Conservation (phyloP, 2,329 filamentous ascomycete genomes). For the Tympanopsis confertula region DNA sequence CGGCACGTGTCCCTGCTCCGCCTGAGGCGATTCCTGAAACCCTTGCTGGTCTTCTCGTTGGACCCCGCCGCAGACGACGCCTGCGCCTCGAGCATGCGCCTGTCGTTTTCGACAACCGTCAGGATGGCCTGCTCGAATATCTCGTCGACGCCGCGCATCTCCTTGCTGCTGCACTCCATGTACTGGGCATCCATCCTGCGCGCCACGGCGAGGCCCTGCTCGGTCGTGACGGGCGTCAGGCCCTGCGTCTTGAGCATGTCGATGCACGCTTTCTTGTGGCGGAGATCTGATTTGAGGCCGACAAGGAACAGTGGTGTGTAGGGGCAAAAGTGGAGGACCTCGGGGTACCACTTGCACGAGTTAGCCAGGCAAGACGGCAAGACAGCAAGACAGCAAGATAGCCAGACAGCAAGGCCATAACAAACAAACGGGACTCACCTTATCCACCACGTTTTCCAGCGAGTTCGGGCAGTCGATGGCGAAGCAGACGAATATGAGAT, state of each 20-base stretch:
- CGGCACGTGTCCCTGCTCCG: conserved; percentile 14
- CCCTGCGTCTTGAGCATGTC: conserved; percentile 98
- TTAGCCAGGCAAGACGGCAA: conserved; percentile 1
- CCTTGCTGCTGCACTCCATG: conserved; percentile 97
- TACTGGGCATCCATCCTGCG: conserved; percentile 90
- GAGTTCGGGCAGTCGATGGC: conserved; percentile 98
- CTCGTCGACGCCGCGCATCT: conserved; percentile 89
- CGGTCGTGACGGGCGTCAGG: conserved; percentile 81
- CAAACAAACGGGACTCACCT: conserved; percentile 45
- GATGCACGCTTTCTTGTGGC: conserved; percentile 90
- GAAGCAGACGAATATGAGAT: conserved; percentile 96
- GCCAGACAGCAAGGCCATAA: background rate
- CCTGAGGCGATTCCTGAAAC: conserved; percentile 11
- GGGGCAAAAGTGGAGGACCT: conserved; percentile 98
- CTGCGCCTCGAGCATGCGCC: conserved; percentile 45
- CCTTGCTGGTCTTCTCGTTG: conserved; percentile 18
- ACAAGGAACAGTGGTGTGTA: conserved; percentile 92
- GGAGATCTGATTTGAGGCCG: conserved; percentile 91
- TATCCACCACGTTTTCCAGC: conserved; percentile 95
- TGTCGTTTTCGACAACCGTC: conserved; percentile 74
- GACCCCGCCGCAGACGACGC: conserved; percentile 23
- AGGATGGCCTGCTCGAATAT: conserved; percentile 90
- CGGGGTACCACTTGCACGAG: conserved; percentile 77
- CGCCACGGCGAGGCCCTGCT: conserved; percentile 79
- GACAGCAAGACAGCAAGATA: conserved; percentile 1